These are phyloP conservation scores for Primulina huaijiensis DNA, from an alignment of 257 asterid genomes.

Conservation along the genomic window DNA sequence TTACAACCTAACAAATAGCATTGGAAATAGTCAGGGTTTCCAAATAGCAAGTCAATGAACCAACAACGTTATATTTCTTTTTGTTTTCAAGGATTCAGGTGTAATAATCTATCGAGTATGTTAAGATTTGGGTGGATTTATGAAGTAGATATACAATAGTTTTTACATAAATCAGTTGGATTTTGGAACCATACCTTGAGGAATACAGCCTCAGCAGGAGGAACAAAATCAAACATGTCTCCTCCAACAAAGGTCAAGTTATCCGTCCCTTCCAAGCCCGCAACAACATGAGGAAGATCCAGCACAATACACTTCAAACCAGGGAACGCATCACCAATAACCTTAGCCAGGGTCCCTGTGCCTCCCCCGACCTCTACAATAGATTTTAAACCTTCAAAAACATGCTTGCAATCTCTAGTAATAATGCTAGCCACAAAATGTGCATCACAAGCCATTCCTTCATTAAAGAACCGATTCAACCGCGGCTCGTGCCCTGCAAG, in stretches of 20 bases:
- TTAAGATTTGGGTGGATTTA: too few species aligned
- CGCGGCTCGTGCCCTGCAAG: conserved; percentile 11
- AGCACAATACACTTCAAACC: conserved; percentile 16
- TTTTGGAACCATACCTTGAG: conserved; percentile 19
- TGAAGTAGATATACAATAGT: too few species aligned
- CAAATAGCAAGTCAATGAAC: too few species aligned
- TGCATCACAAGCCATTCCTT: conserved; percentile 36
- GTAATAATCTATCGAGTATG: too few species aligned
- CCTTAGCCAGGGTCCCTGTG: conserved; percentile 22
- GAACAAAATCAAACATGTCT: conserved; percentile 27
- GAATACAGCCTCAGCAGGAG: conserved; percentile 29
- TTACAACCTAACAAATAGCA: too few species aligned
- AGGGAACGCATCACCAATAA: conserved; percentile 20
- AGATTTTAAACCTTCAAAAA: conserved; percentile 31
- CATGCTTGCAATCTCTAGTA: conserved; percentile 22
- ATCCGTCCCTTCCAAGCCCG: conserved; percentile 7
- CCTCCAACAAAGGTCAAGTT: conserved; percentile 19
- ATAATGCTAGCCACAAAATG: conserved; percentile 14
- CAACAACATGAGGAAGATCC: conserved; percentile 21
- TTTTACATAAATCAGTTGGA: too few species aligned
- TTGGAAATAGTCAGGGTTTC: too few species aligned
- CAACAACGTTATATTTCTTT: too few species aligned
- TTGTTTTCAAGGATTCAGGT: too few species aligned
- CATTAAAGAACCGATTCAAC: conserved; percentile 26
- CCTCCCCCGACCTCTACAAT: conserved; percentile 39